Conservation (phyloP, 2,329 filamentous ascomycete species). For the Aspergillus sp. region DNA sequence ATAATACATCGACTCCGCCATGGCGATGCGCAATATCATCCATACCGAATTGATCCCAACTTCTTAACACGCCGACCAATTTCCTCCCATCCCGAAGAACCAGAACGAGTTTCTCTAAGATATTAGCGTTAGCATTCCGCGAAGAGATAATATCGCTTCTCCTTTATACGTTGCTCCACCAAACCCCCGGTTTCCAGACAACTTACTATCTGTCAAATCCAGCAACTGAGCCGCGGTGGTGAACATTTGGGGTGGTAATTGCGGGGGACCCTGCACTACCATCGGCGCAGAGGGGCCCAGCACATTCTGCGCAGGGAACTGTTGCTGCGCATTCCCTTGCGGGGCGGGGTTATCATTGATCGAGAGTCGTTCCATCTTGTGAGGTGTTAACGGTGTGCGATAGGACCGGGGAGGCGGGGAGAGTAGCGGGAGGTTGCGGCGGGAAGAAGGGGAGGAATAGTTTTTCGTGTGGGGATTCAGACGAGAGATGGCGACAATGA, state of each 20-base stretch:
- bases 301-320: slow-evolving; percentile 22
- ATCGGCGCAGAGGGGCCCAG: slow-evolving; percentile 22
- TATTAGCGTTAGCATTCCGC: no score
- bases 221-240: slow-evolving; percentile 93
- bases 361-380: slow-evolving; percentile 32
- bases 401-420: no score
- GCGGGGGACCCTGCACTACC: slow-evolving; percentile 37
- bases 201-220: slow-evolving; percentile 93
- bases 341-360: slow-evolving; percentile 28
- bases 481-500: no score
- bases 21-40: not conserved
- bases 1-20: not conserved
- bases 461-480: no score
- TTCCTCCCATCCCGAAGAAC: slow-evolving; percentile 90
- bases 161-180: no score
- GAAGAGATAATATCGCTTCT: no score
- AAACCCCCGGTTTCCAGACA: not conserved
- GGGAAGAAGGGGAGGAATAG: no score
- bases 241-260: slow-evolving; percentile 82
- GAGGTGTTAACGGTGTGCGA: no score
- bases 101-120: slow-evolving; percentile 85
- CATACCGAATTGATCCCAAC: slow-evolving; percentile 97
- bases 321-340: slow-evolving; percentile 23
- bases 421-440: no score
- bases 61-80: slow-evolving; percentile 83